Evolutionary conservation across 2,329 filamentous ascomycete genomes (phyloP).

Genomic region (Microascus cirrosus): DNA sequence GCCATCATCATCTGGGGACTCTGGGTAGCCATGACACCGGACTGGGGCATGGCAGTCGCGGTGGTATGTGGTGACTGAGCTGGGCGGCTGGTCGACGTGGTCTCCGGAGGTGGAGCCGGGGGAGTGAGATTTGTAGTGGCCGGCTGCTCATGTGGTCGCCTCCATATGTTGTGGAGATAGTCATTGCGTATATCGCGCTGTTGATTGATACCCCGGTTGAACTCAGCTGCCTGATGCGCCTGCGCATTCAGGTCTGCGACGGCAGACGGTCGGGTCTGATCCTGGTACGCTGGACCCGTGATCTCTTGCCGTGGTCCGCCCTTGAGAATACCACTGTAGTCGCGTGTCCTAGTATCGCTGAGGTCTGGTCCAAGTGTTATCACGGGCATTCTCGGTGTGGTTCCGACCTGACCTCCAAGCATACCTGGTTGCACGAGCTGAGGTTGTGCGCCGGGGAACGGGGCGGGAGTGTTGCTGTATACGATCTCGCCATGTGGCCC

Average conservation of each 20-base stretch:
- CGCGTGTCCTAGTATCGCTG: slow-evolving; percentile 60
- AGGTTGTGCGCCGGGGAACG: slow-evolving; percentile 56
- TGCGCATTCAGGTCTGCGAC: slow-evolving; percentile 74
- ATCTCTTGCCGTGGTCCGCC: slow-evolving; percentile 84
- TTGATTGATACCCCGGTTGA: slow-evolving; percentile 73
- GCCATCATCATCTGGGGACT: slow-evolving; percentile 58
- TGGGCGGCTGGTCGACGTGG: slow-evolving; percentile 32
- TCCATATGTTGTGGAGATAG: slow-evolving; percentile 74
- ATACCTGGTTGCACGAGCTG: slow-evolving; percentile 64
- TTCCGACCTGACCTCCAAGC: slow-evolving; percentile 51
- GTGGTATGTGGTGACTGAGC: slow-evolving; percentile 48
- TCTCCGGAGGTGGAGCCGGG: slow-evolving; percentile 20
- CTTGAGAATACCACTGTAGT: slow-evolving; percentile 68
- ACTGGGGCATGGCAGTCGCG: slow-evolving; percentile 41
- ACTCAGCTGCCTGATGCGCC: slow-evolving; percentile 80
- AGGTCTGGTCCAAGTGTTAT: slow-evolving; percentile 73
- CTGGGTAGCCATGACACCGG: slow-evolving; percentile 47
- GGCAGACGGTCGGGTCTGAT: slow-evolving; percentile 67
- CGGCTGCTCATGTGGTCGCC: slow-evolving; percentile 70
- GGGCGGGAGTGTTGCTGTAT: slow-evolving; percentile 63
- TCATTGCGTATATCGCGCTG: slow-evolving; percentile 70
- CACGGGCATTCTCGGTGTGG: slow-evolving; percentile 65
- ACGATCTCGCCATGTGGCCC: slow-evolving; percentile 76
- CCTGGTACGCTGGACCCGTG: slow-evolving; percentile 76
- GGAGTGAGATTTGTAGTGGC: slow-evolving; percentile 34